Base-by-base conservation (phyloP, 177 flowering plant species). In the Vitis hybrid region DNA sequence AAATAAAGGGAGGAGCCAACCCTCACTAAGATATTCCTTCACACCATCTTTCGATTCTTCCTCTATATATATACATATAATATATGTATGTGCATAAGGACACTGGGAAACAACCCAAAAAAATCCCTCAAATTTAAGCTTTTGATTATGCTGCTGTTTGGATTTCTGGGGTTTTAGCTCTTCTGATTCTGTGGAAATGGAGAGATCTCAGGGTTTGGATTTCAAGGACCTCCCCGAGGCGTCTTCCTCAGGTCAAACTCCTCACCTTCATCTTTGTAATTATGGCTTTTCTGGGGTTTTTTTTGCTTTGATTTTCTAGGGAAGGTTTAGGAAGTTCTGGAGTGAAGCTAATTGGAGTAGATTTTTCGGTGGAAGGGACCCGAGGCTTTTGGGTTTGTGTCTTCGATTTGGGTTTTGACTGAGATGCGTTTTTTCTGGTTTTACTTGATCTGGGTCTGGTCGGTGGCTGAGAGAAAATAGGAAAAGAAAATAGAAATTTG, bases 171-270 rank as follows among this genome's bases (percentile, higher is more conserved):
- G 72, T 74, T 63, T 65, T 57, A 18, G 67, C 7, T 22, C 22
- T 10, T 29, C 52, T 49, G 10, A 18, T 45, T 60, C 19, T 51
- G 71, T 75, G 22, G 62, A 62, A 64, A 84, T 84, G 87, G 83
- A 79, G 74, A 82, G 85, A 84, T 84, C 85, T 45, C 67, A 67
- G 39, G 67, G 74, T 53, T 72, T 62, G 51, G 77, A 74, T 70
- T 65, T 71, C 70, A 67, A 26, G 59, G 76, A 70, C 56, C 73
- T 74, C 70, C 15, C 66, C 68, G 72, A 62, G 66, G 61, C 76
- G 6, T 59, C 66, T 59, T 74, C 81, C 68, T 80, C 81, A 49
- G 77, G 81, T 78, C 18, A 13, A 60, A 14, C 51, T 61, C 18
- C 18, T 18, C 65, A 10, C 53, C 14, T 10, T 14, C 18, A 18